A percentile compares a stretch with the other conserved stretches of the same genome.
phyloP scores from a whole-genome alignment of 2,329 filamentous ascomycete genomes.

The Cryphonectria nitschkei region DNA sequence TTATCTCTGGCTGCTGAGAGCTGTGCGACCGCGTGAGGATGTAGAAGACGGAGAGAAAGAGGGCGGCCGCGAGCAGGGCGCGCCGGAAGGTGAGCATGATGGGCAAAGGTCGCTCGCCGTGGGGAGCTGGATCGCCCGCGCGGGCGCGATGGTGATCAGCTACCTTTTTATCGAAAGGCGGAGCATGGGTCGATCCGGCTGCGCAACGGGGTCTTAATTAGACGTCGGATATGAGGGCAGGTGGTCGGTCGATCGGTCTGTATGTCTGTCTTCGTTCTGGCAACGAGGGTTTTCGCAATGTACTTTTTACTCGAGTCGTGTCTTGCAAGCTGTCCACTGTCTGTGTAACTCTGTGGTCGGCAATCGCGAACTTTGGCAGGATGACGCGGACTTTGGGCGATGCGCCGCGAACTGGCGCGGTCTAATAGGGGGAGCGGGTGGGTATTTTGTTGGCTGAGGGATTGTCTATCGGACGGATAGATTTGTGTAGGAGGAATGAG shows the following conservation, averaged over 20 bases:
- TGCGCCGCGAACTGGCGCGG: background rate
- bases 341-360: background rate
- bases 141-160: conserved; percentile 4
- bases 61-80: conserved; percentile 71
- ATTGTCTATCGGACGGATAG: background rate
- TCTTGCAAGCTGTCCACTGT: background rate
- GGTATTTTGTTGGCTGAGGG: background rate
- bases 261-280: background rate
- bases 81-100: conserved; percentile 80
- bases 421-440: background rate
- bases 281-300: background rate
- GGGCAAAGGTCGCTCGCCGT: conserved; percentile 17
- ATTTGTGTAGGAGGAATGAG: background rate
- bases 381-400: background rate
- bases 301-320: background rate
- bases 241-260: background rate
- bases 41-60: conserved; percentile 71
- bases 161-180: background rate
- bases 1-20: conserved; percentile 37
- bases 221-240: background rate
- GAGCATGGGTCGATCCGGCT: background rate
- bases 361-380: background rate
- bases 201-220: background rate
- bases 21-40: conserved; percentile 67
- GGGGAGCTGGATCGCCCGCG: conserved; percentile 8